Base-by-base conservation (phyloP, 228 moss, liverwort and hornwort species). In the Sphagnum magellanicum region DNA sequence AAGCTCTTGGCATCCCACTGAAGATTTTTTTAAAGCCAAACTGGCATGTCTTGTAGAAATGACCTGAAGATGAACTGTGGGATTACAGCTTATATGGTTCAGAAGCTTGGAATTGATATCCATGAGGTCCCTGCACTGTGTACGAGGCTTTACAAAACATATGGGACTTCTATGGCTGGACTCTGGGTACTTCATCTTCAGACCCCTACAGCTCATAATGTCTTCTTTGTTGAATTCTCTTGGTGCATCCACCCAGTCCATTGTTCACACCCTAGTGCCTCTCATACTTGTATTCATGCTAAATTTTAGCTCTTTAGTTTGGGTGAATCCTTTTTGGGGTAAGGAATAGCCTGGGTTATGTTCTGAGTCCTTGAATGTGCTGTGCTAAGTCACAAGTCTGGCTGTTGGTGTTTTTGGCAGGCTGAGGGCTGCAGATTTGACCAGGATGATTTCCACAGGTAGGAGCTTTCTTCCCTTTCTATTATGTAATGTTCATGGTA, bases 101-200 rank as follows among this genome's bases (percentile, higher is more conserved):
- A 88, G 75, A 69, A 70, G 52, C 72, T 88, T 63, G 78, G 72
- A 0, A 70, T 88, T 4, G 74, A 79, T 67, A 67, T 78, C 61
- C 66, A 72, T 7, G 1, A 63, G 4, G 88, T 78, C 50, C 76
- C 88, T 14, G 80, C 68, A 4, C 6, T 85, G 65, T 88, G 88
- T 70, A n/a, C 62, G 3, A 65, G 14, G 63, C 78, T 85, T 8
- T 88, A 88, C 76, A 79, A 74, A 60, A 4, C 47, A 5, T 10
- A 80, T 72, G 88, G 88, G 48, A 88, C 88, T 14, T 82, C 88
- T 6, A 82, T 88, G 88, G 88, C 88, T 10, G 88, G 88, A 58
- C 85, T 88, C 65, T 80, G 84, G 81, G 55, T 55, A 12, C 12
- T 55, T 12, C 12, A 8, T 55, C 55, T 12, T 55, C 32, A 32